phyloP scores from a whole-genome alignment of 306 rosid genomes.

The Arachis stenosperma region DNA sequence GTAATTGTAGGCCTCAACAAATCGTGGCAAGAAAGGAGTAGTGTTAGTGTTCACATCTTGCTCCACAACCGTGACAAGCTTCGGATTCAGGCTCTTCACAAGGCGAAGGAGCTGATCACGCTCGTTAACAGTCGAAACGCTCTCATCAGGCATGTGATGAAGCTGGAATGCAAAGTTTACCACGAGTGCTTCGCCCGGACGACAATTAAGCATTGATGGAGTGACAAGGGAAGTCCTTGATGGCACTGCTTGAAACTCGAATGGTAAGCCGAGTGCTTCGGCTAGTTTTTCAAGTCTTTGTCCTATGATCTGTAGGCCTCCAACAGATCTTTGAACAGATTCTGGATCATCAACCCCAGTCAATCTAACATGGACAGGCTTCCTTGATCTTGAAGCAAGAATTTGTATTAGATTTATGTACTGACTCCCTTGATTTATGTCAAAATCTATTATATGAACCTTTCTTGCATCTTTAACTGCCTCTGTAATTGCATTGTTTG shows the following conservation, averaged over 20 bases:
- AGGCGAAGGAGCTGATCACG: conserved; percentile 91
- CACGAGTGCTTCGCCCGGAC: conserved; percentile 80
- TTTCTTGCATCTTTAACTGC: conserved; percentile 70
- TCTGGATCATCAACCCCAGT: conserved; percentile 96
- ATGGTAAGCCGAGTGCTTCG: conserved; percentile 62
- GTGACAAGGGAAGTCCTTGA: conserved; percentile 66
- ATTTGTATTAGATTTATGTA: conserved; percentile 79
- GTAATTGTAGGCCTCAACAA: conserved; percentile 79
- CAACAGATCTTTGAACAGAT: conserved; percentile 82
- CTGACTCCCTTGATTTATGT: conserved; percentile 91
- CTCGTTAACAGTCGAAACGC: conserved; percentile 81
- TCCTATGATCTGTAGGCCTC: conserved; percentile 85
- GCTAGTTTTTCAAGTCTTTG: conserved; percentile 89
- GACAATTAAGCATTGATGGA: conserved; percentile 73
- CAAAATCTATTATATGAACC: conserved; percentile 86
- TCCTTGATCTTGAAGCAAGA: conserved; percentile 62
- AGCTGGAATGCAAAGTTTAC: conserved; percentile 94
- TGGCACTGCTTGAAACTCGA: conserved; percentile 80
- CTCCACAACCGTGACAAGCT: conserved; percentile 88
- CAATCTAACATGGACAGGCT: conserved; percentile 68
- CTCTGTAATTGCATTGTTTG: conserved; percentile 84
- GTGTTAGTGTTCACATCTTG: conserved; percentile 96
- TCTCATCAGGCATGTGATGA: conserved; percentile 99
- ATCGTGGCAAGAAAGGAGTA: conserved; percentile 78
- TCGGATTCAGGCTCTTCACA: conserved; percentile 88